These are phyloP conservation scores for Aspergillus sp. DNA, from an alignment of 2,329 filamentous ascomycete species.

Conservation along the genomic window DNA sequence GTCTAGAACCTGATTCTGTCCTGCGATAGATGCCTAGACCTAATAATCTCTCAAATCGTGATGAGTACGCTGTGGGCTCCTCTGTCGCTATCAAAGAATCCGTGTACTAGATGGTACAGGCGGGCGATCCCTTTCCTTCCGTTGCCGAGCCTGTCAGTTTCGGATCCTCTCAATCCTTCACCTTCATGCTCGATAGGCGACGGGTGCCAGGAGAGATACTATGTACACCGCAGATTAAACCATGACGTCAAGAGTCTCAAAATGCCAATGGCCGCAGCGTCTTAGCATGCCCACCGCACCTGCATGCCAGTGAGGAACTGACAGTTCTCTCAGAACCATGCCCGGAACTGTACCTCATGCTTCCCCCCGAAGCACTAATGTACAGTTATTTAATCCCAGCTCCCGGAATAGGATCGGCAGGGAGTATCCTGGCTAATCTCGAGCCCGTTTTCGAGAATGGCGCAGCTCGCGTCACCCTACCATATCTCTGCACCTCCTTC, in stretches of 20 bases:
- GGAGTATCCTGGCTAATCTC: constrained; percentile 17
- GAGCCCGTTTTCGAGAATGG: constrained; percentile 17
- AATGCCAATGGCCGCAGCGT: not conserved
- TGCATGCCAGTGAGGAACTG: constrained; percentile 5
- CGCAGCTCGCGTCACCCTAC: not conserved
- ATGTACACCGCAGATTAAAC: too few relatives aligned
- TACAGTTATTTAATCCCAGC: constrained; percentile 9
- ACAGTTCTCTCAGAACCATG: constrained; percentile 6
- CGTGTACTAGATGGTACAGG: not conserved
- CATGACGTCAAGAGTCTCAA: constrained; percentile 9
- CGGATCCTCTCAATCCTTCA: not conserved
- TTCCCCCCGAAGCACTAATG: constrained; percentile 39
- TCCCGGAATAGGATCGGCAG: constrained; percentile 10
- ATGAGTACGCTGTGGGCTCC: not conserved
- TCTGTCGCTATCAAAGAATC: not conserved
- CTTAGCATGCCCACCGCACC: not conserved
- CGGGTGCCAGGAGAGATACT: not conserved
- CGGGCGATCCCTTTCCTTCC: not conserved
- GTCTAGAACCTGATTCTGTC: not conserved
- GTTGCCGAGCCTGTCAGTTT: not conserved
- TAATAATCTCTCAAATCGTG: not conserved
- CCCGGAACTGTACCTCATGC: constrained; percentile 27
- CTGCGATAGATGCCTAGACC: not conserved
- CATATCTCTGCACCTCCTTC: not conserved
- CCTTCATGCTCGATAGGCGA: not conserved